A percentile compares a stretch with the other conserved stretches of the same genome.
phyloP scores from a whole-genome alignment of 441 rosid species.

The Kokia cookei region DNA sequence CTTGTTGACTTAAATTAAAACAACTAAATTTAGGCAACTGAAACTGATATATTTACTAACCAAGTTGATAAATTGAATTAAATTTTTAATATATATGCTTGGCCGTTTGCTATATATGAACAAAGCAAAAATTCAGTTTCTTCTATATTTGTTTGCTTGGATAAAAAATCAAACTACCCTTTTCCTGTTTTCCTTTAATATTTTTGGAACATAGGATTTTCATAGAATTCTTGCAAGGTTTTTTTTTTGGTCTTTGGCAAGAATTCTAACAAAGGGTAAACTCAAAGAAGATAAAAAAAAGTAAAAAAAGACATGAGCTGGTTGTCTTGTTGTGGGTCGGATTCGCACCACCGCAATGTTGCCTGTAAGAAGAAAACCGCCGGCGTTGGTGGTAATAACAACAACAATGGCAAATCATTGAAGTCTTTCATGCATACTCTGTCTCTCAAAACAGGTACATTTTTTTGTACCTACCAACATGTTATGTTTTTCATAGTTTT shows the following conservation, averaged over 20 bases:
- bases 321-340: constrained; percentile 19
- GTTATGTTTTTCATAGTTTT: not conserved
- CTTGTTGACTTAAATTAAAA: not conserved
- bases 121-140: not conserved
- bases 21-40: not conserved
- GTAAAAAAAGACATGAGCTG: constrained; percentile 13
- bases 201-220: not conserved
- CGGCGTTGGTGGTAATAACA: not conserved
- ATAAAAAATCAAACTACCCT: not conserved
- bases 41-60: not conserved
- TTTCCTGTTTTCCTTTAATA: not conserved
- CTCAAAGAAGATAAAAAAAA: not conserved
- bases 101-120: not conserved
- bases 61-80: not conserved
- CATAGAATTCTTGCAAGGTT: not conserved
- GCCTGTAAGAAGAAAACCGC: not conserved
- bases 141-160: not conserved
- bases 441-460: constrained; percentile 19
- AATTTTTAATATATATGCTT: not conserved
- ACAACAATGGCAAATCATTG: not conserved
- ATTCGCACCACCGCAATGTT: not conserved
- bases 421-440: constrained; percentile 14
- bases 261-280: not conserved
- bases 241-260: not conserved
- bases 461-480: not conserved